These are phyloP conservation scores for Metschnikowia kunwiensis DNA, from an alignment of 805 yeast genomes.

Conservation along the genomic window DNA sequence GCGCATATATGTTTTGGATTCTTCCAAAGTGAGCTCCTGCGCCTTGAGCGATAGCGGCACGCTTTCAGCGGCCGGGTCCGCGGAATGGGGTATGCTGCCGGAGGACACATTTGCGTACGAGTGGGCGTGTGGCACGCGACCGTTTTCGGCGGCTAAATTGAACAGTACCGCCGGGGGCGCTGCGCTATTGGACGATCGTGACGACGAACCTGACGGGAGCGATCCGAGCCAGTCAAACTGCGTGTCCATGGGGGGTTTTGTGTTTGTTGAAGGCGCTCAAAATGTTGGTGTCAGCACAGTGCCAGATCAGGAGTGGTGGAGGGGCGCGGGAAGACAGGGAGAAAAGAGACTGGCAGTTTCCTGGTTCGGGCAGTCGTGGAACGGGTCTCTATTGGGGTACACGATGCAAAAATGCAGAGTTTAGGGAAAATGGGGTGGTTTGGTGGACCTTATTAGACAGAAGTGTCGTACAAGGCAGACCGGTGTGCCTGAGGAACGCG, in stretches of 20 bases:
- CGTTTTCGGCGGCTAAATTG: background rate
- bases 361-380: background rate
- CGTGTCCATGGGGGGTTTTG: constrained; percentile 10
- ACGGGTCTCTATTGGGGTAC: no score
- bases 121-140: background rate
- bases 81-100: constrained; percentile 18
- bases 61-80: constrained; percentile 29
- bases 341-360: background rate
- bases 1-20: constrained; percentile 78
- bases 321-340: no score
- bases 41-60: constrained; percentile 65
- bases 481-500: no score
- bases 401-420: no score
- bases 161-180: constrained; percentile 19
- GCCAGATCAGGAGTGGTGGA: no score
- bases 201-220: background rate
- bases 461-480: no score
- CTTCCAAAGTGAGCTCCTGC: constrained; percentile 70
- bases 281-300: no score
- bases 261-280: background rate
- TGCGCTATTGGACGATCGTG: constrained; percentile 1
- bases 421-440: no score
- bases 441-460: no score
- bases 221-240: constrained; percentile 15
- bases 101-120: constrained; percentile 14